A percentile compares a stretch with the other conserved stretches of the same genome.
Evolutionary conservation across 1,284 basidiomycete species (phyloP).

Genomic region (Trichosporon sp.): DNA sequence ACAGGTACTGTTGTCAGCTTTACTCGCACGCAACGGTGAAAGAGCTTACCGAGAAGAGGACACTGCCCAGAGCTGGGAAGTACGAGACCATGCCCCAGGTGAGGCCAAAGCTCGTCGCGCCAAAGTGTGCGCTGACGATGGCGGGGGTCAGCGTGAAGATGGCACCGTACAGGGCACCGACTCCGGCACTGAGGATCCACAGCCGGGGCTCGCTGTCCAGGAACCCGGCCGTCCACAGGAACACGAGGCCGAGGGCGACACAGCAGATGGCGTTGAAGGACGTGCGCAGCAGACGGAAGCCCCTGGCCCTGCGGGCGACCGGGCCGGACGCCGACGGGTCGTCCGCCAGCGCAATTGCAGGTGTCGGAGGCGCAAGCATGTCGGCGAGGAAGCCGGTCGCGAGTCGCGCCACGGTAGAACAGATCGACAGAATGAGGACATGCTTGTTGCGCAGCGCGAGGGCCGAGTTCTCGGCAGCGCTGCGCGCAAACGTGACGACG

Average conservation of each 20-base stretch:
- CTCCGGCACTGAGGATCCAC: constrained; percentile 44
- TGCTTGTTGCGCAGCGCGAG: constrained; percentile 47
- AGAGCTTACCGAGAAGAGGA: constrained; percentile 43
- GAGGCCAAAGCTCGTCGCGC: constrained; percentile 48
- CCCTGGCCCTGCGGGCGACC: constrained; percentile 14
- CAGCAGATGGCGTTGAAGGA: constrained; percentile 37
- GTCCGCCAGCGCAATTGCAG: constrained; percentile 22
- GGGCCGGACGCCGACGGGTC: constrained; percentile 19
- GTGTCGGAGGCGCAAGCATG: constrained; percentile 38
- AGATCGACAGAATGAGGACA: constrained; percentile 45
- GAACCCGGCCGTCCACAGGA: constrained; percentile 35
- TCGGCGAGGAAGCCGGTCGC: constrained; percentile 44
- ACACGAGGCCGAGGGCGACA: constrained; percentile 33
- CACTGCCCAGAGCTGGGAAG: constrained; percentile 43
- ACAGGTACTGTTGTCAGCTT: constrained; percentile 1
- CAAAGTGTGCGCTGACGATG: constrained; percentile 46
- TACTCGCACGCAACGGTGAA: too few relatives aligned
- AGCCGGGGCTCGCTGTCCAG: constrained; percentile 37
- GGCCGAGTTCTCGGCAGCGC: constrained; percentile 17
- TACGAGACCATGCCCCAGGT: constrained; percentile 51
- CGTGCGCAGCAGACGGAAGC: constrained; percentile 36
- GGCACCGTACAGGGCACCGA: constrained; percentile 46
- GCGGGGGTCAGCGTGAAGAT: constrained; percentile 47
- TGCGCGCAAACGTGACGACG: constrained; percentile 8
- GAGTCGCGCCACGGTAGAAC: constrained; percentile 44